phyloP scores from a whole-genome alignment of 2,329 filamentous ascomycete genomes.

The Cladophialophora psammophila region DNA sequence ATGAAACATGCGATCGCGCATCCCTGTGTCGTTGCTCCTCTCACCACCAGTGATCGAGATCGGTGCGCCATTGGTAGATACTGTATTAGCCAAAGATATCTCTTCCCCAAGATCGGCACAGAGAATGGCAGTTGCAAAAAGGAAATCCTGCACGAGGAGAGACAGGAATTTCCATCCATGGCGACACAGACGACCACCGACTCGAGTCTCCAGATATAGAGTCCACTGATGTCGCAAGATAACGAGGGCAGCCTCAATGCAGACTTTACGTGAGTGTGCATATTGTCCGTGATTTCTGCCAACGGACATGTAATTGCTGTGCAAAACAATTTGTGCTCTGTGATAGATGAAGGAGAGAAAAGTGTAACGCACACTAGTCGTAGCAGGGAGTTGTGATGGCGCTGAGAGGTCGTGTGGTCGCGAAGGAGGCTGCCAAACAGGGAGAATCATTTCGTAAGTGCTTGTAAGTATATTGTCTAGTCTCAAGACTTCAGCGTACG shows the following conservation, averaged over 20 bases:
- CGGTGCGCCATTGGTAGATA: background rate
- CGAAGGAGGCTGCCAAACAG: slow-evolving; percentile 27
- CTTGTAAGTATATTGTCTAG: slow-evolving; percentile 39
- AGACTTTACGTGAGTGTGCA: slow-evolving; percentile 51
- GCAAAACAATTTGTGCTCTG: slow-evolving; percentile 47
- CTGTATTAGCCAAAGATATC: slow-evolving; percentile 1
- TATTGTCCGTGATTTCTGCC: slow-evolving; percentile 49
- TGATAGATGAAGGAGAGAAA: slow-evolving; percentile 46
- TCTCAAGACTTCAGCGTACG: slow-evolving; percentile 36
- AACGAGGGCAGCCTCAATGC: slow-evolving; percentile 55
- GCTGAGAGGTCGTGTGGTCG: slow-evolving; percentile 29
- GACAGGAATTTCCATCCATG: slow-evolving; percentile 55
- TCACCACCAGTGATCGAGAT: background rate
- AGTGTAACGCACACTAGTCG: slow-evolving; percentile 41
- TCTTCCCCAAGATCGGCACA: slow-evolving; percentile 53
- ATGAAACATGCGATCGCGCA: slow-evolving; percentile 19
- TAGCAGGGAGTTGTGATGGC: slow-evolving; percentile 8
- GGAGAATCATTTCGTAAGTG: slow-evolving; percentile 36
- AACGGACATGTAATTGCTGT: slow-evolving; percentile 47
- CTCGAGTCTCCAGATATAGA: slow-evolving; percentile 52
- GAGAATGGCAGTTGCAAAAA: slow-evolving; percentile 58
- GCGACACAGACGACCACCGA: slow-evolving; percentile 50
- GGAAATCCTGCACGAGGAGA: slow-evolving; percentile 55
- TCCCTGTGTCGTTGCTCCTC: background rate
- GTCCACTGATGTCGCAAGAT: slow-evolving; percentile 55